These are phyloP conservation scores for Filobasidium uniguttulatum DNA, from an alignment of 1,284 basidiomycete species.

Conservation along the genomic window DNA sequence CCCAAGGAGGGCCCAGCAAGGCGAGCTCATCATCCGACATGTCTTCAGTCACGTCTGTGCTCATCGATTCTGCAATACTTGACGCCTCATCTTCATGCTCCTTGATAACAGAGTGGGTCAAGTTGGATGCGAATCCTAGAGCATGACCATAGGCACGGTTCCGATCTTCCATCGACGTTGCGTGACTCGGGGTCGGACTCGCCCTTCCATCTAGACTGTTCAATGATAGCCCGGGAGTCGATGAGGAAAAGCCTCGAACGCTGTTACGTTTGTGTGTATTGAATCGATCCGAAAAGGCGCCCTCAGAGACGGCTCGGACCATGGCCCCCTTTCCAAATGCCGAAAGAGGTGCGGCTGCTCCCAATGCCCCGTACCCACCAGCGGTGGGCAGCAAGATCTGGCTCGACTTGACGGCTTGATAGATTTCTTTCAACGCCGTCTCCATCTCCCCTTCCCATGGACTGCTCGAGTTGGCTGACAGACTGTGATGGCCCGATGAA, in stretches of 20 bases:
- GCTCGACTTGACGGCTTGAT: conserved; percentile 73
- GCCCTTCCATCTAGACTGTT: conserved; percentile 56
- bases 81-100: conserved; percentile 84
- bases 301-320: background rate
- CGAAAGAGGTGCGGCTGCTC: background rate
- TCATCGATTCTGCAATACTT: conserved; percentile 49
- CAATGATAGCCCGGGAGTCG: conserved; percentile 45
- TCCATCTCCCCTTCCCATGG: conserved; percentile 79
- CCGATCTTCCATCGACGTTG: conserved; percentile 58
- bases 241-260: conserved; percentile 63
- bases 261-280: conserved; percentile 74
- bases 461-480: too few species aligned
- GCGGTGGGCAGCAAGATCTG: conserved; percentile 68
- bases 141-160: conserved; percentile 46
- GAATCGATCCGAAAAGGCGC: conserved; percentile 39
- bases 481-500: too few species aligned
- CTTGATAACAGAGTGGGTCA: conserved; percentile 88
- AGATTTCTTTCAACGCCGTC: conserved; percentile 81
- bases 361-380: background rate
- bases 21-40: conserved; percentile 90
- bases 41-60: conserved; percentile 37
- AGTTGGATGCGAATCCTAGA: conserved; percentile 85
- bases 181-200: conserved; percentile 76
- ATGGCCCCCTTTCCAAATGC: background rate
- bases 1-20: conserved; percentile 89